These are phyloP conservation scores for Colletotrichum spaethianum DNA, from an alignment of 2,329 filamentous ascomycete species.

Conservation along the genomic window DNA sequence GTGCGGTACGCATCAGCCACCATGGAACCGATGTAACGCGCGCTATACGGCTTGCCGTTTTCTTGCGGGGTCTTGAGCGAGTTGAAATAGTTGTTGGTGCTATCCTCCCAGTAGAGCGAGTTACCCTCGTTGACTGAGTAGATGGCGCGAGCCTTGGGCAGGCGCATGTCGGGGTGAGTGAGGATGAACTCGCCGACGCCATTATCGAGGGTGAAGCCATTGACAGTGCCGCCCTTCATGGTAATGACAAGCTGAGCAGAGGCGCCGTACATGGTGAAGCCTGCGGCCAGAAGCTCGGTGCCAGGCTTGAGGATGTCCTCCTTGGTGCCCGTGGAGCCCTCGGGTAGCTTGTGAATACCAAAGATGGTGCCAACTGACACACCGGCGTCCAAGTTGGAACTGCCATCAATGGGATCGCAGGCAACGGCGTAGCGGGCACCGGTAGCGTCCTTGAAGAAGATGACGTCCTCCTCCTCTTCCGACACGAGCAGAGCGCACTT, in stretches of 20 bases:
- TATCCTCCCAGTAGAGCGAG: conserved; percentile 94
- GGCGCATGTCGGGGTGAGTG: conserved; percentile 93
- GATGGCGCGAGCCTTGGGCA: conserved; percentile 85
- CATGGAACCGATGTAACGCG: conserved; percentile 98
- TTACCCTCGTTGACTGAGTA: conserved; percentile 99
- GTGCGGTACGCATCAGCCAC: conserved; percentile 98
- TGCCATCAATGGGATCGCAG: conserved; percentile 98
- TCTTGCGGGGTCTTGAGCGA: conserved; percentile 85
- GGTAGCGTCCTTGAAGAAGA: conserved; percentile 83
- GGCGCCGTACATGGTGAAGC: conserved; percentile 99
- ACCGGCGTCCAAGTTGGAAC: conserved; percentile 96
- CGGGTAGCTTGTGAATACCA: conserved; percentile 89
- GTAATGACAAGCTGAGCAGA: conserved; percentile 97
- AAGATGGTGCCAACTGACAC: conserved; percentile 99
- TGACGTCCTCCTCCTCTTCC: conserved; percentile 95
- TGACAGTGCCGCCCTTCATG: conserved; percentile 92
- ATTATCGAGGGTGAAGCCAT: conserved; percentile 98
- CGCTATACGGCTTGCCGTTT: conserved; percentile 89
- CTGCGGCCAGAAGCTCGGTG: conserved; percentile 90
- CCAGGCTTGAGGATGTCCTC: conserved; percentile 93
- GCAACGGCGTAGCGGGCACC: conserved; percentile 93
- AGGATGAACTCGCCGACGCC: conserved; percentile 98
- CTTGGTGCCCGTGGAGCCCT: conserved; percentile 79
- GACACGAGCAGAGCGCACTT: conserved; percentile 95
- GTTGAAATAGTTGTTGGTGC: conserved; percentile 89